Conservation (phyloP, 1,284 basidiomycete species). For the Sanguinoderma infundibulare region DNA sequence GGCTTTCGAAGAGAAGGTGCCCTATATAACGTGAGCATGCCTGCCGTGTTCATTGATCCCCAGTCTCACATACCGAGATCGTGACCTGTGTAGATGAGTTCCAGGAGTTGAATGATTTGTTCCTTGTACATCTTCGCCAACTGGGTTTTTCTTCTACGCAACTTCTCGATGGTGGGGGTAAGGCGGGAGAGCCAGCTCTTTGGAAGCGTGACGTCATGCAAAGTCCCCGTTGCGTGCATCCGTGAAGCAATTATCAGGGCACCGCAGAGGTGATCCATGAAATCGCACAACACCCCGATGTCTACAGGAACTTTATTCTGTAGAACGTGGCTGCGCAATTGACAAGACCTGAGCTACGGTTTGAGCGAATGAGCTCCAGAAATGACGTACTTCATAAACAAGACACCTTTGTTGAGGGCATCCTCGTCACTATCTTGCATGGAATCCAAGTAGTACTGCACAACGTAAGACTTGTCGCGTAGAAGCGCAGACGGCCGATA, state of each 20-base stretch:
- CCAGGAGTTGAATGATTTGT: slow-evolving; percentile 34
- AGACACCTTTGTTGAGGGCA: slow-evolving; percentile 36
- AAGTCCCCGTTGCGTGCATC: slow-evolving; percentile 23
- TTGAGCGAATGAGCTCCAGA: background rate
- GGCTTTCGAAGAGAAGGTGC: slow-evolving; percentile 35
- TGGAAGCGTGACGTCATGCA: slow-evolving; percentile 52
- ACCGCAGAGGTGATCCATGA: slow-evolving; percentile 44
- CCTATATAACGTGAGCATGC: slow-evolving; percentile 16
- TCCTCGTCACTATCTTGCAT: slow-evolving; percentile 27
- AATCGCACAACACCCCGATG: slow-evolving; percentile 48
- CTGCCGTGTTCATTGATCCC: background rate
- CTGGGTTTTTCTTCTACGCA: slow-evolving; percentile 5
- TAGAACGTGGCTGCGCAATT: slow-evolving; percentile 43
- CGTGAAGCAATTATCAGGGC: slow-evolving; percentile 39
- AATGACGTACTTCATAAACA: slow-evolving; percentile 26
- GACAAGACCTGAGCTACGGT: background rate
- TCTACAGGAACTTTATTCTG: slow-evolving; percentile 39
- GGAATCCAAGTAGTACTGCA: slow-evolving; percentile 41
- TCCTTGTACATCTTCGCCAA: slow-evolving; percentile 27
- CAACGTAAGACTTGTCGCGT: slow-evolving; percentile 32
- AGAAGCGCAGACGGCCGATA: slow-evolving; percentile 4
- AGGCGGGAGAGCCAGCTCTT: slow-evolving; percentile 48
- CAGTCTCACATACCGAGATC: slow-evolving; percentile 22
- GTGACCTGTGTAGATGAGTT: slow-evolving; percentile 37
- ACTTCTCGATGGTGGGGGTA: slow-evolving; percentile 4